A percentile compares a stretch with the other conserved stretches of the same genome.
These are phyloP conservation scores for Extremus antarcticus DNA, from an alignment of 495 filamentous ascomycete genomes.

Conservation along the genomic window DNA sequence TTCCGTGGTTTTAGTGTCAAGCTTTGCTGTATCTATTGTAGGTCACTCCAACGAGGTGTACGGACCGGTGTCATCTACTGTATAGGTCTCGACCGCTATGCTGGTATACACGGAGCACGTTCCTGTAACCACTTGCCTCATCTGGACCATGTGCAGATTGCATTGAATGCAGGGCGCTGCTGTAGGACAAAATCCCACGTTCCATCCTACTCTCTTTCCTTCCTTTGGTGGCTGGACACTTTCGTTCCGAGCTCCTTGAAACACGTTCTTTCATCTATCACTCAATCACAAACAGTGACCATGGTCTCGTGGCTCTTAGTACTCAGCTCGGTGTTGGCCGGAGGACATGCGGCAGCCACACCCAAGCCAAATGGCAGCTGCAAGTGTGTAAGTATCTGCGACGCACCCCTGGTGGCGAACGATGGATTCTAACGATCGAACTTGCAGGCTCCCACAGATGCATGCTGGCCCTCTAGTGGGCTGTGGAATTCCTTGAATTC, in stretches of 20 bases:
- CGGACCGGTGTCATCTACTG: no score
- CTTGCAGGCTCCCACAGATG: slow-evolving; percentile 24
- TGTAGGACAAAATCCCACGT: no score
- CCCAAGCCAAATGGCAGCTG: background rate
- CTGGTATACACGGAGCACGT: no score
- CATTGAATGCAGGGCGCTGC: no score
- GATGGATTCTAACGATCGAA: background rate
- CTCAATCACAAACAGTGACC: background rate
- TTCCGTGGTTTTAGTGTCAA: no score
- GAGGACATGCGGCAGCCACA: background rate
- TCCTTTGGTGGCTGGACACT: no score
- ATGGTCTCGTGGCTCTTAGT: background rate
- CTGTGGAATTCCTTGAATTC: slow-evolving; percentile 37
- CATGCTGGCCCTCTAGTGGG: slow-evolving; percentile 32
- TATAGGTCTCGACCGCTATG: no score
- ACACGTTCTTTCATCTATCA: background rate
- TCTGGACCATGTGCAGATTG: no score
- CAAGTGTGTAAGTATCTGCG: background rate
- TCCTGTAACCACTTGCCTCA: no score
- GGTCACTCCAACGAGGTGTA: no score
- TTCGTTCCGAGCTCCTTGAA: background rate
- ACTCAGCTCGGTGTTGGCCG: background rate
- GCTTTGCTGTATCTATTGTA: no score
- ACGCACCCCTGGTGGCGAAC: background rate
- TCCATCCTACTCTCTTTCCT: background rate